These are phyloP conservation scores for Colletotrichum camelliae DNA, from an alignment of 2,329 filamentous ascomycete genomes.

Conservation along the genomic window DNA sequence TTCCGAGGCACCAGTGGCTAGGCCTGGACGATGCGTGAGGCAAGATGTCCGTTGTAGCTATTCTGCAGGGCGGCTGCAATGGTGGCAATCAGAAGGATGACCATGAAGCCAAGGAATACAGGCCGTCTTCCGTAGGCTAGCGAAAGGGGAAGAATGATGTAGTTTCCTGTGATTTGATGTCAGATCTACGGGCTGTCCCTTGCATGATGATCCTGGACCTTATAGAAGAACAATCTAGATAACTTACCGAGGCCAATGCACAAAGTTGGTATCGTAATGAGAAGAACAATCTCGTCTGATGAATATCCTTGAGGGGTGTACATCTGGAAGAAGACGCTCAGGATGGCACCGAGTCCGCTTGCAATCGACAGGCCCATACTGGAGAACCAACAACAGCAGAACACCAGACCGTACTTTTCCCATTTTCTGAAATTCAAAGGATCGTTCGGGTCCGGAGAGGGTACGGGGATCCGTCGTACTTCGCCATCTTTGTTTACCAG, in stretches of 20 bases:
- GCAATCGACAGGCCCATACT: slow-evolving; percentile 49
- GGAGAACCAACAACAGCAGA: slow-evolving; percentile 34
- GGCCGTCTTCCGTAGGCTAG: slow-evolving; percentile 42
- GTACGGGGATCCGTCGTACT: slow-evolving; percentile 24
- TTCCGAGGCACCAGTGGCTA: slow-evolving; percentile 43
- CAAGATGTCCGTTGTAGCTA: slow-evolving; percentile 39
- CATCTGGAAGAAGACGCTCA: slow-evolving; percentile 35
- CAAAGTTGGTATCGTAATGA: slow-evolving; percentile 41
- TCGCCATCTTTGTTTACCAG: slow-evolving; percentile 18
- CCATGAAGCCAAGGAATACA: slow-evolving; percentile 34
- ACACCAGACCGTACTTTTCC: slow-evolving; percentile 26
- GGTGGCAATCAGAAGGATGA: slow-evolving; percentile 35
- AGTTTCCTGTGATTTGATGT: slow-evolving; percentile 26
- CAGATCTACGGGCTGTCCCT: neutral
- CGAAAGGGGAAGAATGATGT: slow-evolving; percentile 42
- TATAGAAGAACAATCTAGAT: neutral
- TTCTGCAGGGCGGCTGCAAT: slow-evolving; percentile 37
- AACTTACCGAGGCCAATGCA: slow-evolving; percentile 39
- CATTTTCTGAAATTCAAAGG: slow-evolving; percentile 29
- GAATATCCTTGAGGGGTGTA: slow-evolving; percentile 31
- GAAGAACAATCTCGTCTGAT: slow-evolving; percentile 31
- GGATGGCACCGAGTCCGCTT: slow-evolving; percentile 50
- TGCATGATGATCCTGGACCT: neutral
- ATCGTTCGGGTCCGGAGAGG: slow-evolving; percentile 27
- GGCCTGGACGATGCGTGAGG: slow-evolving; percentile 37